Evolutionary conservation across 208 protist genomes (phyloP).

Genomic region (Wallacemonas sp.): DNA sequence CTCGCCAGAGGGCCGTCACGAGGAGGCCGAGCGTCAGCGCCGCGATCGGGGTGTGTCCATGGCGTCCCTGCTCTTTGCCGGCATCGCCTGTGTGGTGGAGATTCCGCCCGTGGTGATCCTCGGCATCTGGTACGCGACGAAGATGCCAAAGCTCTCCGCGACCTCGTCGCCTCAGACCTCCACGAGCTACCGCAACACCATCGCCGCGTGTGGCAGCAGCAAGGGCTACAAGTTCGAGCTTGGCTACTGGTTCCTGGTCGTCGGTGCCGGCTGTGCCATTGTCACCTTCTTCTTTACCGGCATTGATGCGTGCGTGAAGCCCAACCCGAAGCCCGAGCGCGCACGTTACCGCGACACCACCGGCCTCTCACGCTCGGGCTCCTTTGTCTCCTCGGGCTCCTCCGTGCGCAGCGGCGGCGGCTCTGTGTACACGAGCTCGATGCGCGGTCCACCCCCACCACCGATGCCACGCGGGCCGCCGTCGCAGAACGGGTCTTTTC

Average conservation of each 20-base stretch:
- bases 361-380: background rate
- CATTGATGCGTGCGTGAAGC: slow-evolving; percentile 12
- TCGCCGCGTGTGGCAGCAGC: background rate
- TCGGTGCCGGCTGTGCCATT: slow-evolving; percentile 12
- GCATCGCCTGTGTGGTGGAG: slow-evolving; percentile 5
- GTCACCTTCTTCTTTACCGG: slow-evolving; percentile 8
- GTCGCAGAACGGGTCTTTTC: background rate
- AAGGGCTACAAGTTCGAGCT: slow-evolving; percentile 8
- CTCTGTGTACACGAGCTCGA: background rate
- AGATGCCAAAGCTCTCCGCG: background rate
- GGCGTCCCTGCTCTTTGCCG: slow-evolving; percentile 8
- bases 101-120: slow-evolving; percentile 19
- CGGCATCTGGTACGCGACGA: slow-evolving; percentile 11
- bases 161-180: background rate
- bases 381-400: background rate
- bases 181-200: background rate
- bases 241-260: slow-evolving; percentile 21
- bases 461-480: too few relatives aligned
- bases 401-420: background rate
- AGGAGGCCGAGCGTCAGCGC: slow-evolving; percentile 16
- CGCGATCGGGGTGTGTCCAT: slow-evolving; percentile 5
- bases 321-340: background rate
- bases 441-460: too few relatives aligned
- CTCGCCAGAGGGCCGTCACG: slow-evolving; percentile 4
- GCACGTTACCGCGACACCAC: background rate